Evolutionary conservation across 75 land plant genomes (phyloP).

Genomic region (Picea glauca): DNA sequence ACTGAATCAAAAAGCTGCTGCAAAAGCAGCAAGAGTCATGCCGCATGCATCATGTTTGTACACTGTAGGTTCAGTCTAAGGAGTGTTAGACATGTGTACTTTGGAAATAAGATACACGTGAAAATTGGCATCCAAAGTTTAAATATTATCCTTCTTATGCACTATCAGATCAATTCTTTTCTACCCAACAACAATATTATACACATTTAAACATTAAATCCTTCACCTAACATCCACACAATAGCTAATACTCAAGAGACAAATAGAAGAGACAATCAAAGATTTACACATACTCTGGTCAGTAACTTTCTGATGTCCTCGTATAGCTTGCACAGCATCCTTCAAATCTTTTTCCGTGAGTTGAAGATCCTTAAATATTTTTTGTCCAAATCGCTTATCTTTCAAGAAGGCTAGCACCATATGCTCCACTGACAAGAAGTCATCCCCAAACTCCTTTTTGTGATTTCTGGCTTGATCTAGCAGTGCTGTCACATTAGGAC

Average conservation of each 20-base stretch:
- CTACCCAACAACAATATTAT: too few species aligned
- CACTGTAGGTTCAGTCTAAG: background rate
- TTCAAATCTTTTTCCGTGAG: conserved; percentile 40
- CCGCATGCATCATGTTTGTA: background rate
- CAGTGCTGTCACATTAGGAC: conserved; percentile 39
- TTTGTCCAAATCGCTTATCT: conserved; percentile 71
- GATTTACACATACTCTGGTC: conserved; percentile 54
- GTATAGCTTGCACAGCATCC: conserved; percentile 51
- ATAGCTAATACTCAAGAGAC: background rate
- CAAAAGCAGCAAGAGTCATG: too few species aligned
- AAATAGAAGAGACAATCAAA: background rate
- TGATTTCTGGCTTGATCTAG: conserved; percentile 54
- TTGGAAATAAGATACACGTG: background rate
- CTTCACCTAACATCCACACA: too few species aligned
- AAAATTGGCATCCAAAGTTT: background rate
- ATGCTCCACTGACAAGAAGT: conserved; percentile 79
- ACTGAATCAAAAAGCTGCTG: too few species aligned
- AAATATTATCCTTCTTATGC: background rate
- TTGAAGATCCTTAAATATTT: conserved; percentile 60
- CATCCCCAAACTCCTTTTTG: conserved; percentile 72
- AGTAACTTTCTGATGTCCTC: conserved; percentile 75
- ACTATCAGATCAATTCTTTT: background rate
- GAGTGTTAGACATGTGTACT: background rate
- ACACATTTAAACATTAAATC: too few species aligned
- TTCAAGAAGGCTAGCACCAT: conserved; percentile 50